Base-by-base conservation (phyloP, 192 early-diverging fungal genomes). In the Entomortierella lignicola region DNA sequence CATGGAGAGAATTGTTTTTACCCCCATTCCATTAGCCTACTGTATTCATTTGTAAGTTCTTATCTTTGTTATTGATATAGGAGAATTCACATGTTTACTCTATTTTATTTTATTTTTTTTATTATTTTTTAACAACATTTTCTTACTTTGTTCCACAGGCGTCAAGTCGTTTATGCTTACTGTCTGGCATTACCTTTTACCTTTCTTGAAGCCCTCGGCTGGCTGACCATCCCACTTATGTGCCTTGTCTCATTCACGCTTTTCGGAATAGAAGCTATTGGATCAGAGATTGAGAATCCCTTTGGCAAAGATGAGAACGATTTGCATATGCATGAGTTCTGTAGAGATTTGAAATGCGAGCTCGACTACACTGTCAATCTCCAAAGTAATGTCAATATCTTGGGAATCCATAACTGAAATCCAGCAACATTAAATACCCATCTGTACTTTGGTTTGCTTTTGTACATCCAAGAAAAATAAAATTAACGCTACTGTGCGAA, bases 271-370 rank as follows among this genome's bases (percentile, higher is more conserved):
- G 91, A 93, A 66, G 85, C 84, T 41, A 95, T 95, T 71, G 75
- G 81, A 63, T 56, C 55, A 12, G 90, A 95, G 83, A 94, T 96
- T 58, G 93, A 96, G 72, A 94, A 96, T 80, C 94, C 94, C 23
- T 69, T 88, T 56, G 87, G 83, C 69, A 77, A 81, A 51, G 82
- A 87, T 48, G 63, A 68, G 21, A 89, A 89, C 62, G 87, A 88
- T 73, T 54, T 89, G 27, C 84, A 85, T 32, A 65, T 89, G 64
- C 81, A 87, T 39, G 72, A 79, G 34, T 86, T 85, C 70, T 87
- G 87, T 41, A 79, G 77, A 1, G 79, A 85, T 56, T 39, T 89
- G 30, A 85, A 86, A 60, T 68, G 75, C 21, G 87, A 89, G 57
- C 65, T 88, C 21, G 87, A 88, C 42, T 88, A 84, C 51, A 74